Evolutionary conservation across 257 asterid genomes (phyloP).

Genomic region (Mitragyna speciosa): DNA sequence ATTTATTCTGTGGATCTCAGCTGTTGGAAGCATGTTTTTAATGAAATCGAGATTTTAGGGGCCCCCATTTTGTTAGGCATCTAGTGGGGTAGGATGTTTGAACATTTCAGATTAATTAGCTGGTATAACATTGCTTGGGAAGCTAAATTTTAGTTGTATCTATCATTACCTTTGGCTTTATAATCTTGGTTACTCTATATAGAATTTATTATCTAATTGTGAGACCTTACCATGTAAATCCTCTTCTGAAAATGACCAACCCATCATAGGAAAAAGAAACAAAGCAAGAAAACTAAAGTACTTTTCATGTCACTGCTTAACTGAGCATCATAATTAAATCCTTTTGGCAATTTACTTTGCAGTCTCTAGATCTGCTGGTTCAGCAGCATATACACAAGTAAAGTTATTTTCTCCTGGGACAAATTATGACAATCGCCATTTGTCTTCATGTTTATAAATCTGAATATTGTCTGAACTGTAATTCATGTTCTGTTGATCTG

Average conservation of each 20-base stretch:
- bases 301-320: not conserved
- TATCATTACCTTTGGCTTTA: too few species aligned
- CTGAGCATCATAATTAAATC: not conserved
- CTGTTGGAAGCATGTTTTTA: not conserved
- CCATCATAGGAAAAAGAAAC: not conserved
- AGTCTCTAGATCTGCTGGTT: not conserved
- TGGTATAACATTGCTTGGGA: not conserved
- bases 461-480: not conserved
- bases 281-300: not conserved
- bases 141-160: not conserved
- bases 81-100: not conserved
- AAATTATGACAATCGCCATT: not conserved
- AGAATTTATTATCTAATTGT: not conserved
- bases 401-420: not conserved
- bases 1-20: not conserved
- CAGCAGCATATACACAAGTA: not conserved
- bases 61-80: not conserved
- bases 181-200: not conserved
- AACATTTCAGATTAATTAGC: not conserved
- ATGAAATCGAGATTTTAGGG: not conserved
- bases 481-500: not conserved
- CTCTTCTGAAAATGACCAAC: not conserved
- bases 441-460: not conserved
- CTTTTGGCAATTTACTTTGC: not conserved
- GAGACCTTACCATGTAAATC: not conserved